These are phyloP conservation scores for Cucurbita ficifolia DNA, from an alignment of 306 rosid species.

Conservation along the genomic window DNA sequence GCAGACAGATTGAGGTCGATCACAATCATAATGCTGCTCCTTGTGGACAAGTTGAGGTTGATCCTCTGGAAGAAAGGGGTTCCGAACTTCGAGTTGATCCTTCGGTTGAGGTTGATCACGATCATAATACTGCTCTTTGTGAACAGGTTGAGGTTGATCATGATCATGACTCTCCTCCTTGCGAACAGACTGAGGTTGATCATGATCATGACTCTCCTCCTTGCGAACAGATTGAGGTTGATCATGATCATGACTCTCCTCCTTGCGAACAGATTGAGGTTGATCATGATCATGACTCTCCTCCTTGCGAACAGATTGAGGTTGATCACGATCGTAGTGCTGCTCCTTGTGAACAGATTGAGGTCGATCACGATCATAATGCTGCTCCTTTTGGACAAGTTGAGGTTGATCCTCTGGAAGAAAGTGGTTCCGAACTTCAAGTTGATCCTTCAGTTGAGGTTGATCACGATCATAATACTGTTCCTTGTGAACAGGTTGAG, in stretches of 20 bases:
- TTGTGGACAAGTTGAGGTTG: background rate
- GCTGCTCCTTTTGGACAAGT: background rate
- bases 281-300: background rate
- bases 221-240: too few species aligned
- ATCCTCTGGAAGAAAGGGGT: background rate
- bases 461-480: background rate
- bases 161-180: too few species aligned
- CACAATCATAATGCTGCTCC: background rate
- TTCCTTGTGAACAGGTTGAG: background rate
- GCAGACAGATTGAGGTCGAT: background rate
- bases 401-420: background rate
- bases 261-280: background rate
- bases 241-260: too few species aligned
- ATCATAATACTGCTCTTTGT: too few species aligned
- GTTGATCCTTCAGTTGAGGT: background rate
- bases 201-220: too few species aligned
- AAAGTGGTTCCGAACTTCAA: too few species aligned
- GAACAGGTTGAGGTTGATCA: too few species aligned
- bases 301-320: background rate
- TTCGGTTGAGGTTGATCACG: too few species aligned
- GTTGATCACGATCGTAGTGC: background rate
- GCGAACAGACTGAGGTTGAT: too few species aligned
- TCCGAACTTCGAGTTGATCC: background rate
- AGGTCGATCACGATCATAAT: background rate
- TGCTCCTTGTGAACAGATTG: background rate